Evolutionary conservation across 2,329 filamentous ascomycete genomes (phyloP), one percentile per base, ranked within the genome.

Genomic region (Colletotrichum trifolii): DNA sequence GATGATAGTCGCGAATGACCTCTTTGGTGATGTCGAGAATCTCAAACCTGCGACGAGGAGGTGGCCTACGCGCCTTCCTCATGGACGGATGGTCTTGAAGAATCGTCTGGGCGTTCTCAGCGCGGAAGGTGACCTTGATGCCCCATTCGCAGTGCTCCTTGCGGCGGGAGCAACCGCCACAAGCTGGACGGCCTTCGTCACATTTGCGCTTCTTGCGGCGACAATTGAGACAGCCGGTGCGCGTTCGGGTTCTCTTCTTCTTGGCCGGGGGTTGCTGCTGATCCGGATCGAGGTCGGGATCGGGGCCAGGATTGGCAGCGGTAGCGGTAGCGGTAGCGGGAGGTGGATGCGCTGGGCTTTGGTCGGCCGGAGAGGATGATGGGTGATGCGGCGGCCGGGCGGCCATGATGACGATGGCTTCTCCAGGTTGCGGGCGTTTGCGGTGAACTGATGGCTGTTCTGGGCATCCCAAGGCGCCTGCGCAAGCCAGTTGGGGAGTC

Each of bases 141-240:
- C 77, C 76, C 77, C 77, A 79, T 73, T 76, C 72, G 46, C 77
- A 79, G 1, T 52, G 52, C 54, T 78, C 75, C 34, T 69, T 69
- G 4, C 73, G 71, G 9, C 75, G 73, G 10, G 70, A 64, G 66
- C 77, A 79, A 2, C 74, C 74, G 12, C 75, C 75, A 47, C 77
- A 79, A 2, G 73, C 66, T 7, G 77, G 77, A 1, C 72, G 74
- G 6, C 67, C 67, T 61, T 79, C 77, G 56, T 79, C 77, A 60
- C 76, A 78, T 64, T 77, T 78, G 46, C 76, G 72, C 72, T 78
- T 78, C 69, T 76, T 77, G 40, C 75, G 75, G 8, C 76, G 76
- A 35, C 76, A 78, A 64, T 78, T 78, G 58, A 78, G 73, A 43
- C 76, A 78, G 1, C 76, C 76, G 5, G 75, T 76, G 33, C 76